Evolutionary conservation across 306 rosid genomes (phyloP), one percentile per base, ranked within the genome.

Genomic region (Psophocarpus tetragonolobus): DNA sequence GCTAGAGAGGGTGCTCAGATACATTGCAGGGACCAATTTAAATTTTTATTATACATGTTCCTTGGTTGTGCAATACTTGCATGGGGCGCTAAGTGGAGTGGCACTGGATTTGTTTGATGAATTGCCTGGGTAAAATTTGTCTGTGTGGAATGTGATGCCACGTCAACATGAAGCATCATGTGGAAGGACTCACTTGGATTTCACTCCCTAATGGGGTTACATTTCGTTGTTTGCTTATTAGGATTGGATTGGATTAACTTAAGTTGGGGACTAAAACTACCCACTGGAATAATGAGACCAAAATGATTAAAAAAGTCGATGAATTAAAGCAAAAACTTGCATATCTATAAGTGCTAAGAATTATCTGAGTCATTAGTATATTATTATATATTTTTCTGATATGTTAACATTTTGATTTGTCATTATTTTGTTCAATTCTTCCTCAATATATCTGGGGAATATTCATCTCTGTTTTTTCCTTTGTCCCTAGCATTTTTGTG

Each of bases 401-500:
- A 24, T 57, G 26, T 42, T 14, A 30, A 62, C 27, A 57, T 61
- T 15, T 62, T 30, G 4, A 14, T 45, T 33, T 64, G 10, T 74
- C 36, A 20, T 56, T 45, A 33, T 56, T 33, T 57, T 66, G 44
- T 36, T 62, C 12, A 20, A 73, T 48, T 48, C 38, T 65, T 2
- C 67, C 65, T 17, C n/a, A n/a, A 24, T 26, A 54, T 54, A 24
- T 36, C 20, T 24, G 42, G 6, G 62, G 36, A 62, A 74, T 17
- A 57, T 64, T 71, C 64, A 61, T 66, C 58, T 74, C 8, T 17
- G 4, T 63, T 69, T 66, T 6, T 42, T 84, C 15, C 15, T 30
- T 56, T 50, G 73, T 71, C 72, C 74, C 41, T 97, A 96, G 98
- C 99, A 39, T 96, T 53, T 85, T 72, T 96, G 81, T 96, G 99